Conservation (phyloP, 1,284 basidiomycete species). For the Trichosporon ovoides region DNA sequence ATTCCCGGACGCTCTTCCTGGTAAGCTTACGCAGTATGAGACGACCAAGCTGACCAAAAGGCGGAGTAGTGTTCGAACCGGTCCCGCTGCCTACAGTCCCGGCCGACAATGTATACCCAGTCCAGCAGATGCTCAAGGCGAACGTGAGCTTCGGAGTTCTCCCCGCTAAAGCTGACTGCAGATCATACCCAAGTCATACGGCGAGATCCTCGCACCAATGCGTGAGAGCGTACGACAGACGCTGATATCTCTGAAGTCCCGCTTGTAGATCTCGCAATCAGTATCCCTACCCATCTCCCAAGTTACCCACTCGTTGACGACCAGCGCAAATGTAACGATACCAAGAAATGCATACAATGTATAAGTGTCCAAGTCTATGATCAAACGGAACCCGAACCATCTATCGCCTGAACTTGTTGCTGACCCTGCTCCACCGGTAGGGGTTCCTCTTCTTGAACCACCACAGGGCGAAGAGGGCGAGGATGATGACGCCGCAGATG, state of each 20-base stretch:
- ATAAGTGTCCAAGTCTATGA: too few relatives aligned
- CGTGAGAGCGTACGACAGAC: not conserved
- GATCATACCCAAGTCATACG: not conserved
- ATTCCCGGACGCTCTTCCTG: not conserved
- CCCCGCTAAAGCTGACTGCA: not conserved
- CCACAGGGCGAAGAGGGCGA: not conserved
- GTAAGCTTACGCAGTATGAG: not conserved
- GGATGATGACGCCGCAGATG: constrained; percentile 31
- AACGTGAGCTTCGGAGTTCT: not conserved
- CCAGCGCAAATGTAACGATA: too few relatives aligned
- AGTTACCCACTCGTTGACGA: too few relatives aligned
- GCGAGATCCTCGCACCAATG: not conserved
- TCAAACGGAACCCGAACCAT: not conserved
- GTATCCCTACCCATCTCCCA: too few relatives aligned
- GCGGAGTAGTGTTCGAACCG: not conserved
- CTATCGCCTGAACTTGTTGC: not conserved
- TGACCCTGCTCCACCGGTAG: not conserved
- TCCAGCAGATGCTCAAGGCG: not conserved
- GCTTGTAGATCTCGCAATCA: not conserved
- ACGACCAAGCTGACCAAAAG: not conserved
- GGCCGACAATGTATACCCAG: too few relatives aligned
- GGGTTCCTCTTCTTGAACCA: not conserved
- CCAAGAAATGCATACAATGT: not conserved
- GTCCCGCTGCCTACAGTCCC: not conserved
- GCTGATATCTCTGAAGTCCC: not conserved